phyloP scores from a whole-genome alignment of 371 early-diverging fungal species.

The Mucor piriformis region DNA sequence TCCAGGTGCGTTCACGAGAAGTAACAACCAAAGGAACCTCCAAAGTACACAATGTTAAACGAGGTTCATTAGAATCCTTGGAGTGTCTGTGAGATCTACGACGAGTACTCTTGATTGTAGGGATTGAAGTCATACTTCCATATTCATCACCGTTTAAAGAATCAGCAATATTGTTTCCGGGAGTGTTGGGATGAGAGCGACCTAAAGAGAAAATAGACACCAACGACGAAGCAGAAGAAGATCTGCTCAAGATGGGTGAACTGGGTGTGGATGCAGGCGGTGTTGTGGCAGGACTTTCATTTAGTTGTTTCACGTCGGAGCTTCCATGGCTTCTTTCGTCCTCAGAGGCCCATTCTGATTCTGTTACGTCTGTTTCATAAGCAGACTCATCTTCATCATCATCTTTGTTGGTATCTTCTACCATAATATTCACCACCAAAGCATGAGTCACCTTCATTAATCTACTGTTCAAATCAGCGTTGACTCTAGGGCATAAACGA shows the following conservation, averaged over 20 bases:
- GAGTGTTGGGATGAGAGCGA: constrained; percentile 19
- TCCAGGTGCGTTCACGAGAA: constrained; percentile 47
- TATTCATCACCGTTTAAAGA: constrained; percentile 5
- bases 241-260: constrained; percentile 38
- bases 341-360: constrained; percentile 31
- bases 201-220: constrained; percentile 55
- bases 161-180: constrained; percentile 7
- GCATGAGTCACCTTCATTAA: constrained; percentile 34
- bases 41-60: constrained; percentile 34
- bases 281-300: constrained; percentile 11
- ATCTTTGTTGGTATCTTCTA: constrained; percentile 24
- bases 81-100: constrained; percentile 5
- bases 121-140: constrained; percentile 17
- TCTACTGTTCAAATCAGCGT: constrained; percentile 32
- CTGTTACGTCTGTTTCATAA: constrained; percentile 28
- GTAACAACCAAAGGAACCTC: constrained; percentile 50
- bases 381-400: constrained; percentile 25
- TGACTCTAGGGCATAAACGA: constrained; percentile 35
- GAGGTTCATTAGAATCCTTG: constrained; percentile 16
- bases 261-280: constrained; percentile 30
- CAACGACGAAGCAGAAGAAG: constrained; percentile 47
- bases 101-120: constrained; percentile 22
- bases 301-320: constrained; percentile 5
- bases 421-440: constrained; percentile 33
- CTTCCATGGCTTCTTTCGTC: constrained; percentile 19